Evolutionary conservation across 148 eudicot genomes (phyloP), one percentile per base, ranked within the genome.

Genomic region (Fagopyrum tataricum): DNA sequence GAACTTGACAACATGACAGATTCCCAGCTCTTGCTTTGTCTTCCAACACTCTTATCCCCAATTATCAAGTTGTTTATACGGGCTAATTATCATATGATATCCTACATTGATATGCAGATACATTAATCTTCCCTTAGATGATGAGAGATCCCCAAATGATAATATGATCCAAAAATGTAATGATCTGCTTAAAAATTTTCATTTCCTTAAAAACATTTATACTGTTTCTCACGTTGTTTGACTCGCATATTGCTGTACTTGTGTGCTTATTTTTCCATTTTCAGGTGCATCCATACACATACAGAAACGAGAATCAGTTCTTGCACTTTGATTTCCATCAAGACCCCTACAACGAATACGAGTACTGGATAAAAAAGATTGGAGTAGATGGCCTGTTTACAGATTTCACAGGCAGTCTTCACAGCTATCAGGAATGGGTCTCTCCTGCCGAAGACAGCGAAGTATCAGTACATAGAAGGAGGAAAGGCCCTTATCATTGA

Each of bases 271-370:
- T 70, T 44, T 70, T 12, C 4, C 39, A 20, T 72, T 73, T 55
- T 14, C 89, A 94, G 98, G 98, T 94, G 71, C 98, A 94, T 74
- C 96, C 97, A 24, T 94, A 94, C 78, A 94, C 98, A 4, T 94
- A 44, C 85, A 81, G 97, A 73, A 87, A 89, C 51, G 98, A 94
- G 83, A 86, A 91, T 72, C 40, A 77, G 26, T 94, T 56, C 81
- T 70, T 94, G 75, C 97, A 91, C 80, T 88, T 84, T 56, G 81
- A 95, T 73, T 95, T 84, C 84, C 77, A 84, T 48, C 85, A 95
- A 86, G 98, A 95, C 79, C 90, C 97, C 2, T 90, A 87, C 72
- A 72, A 77, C 0, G 98, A 95, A 73, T 95, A 83, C 39, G 93
- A 84, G 47, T 95, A 75, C 79, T 95, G 98, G 98, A 77, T 95